Percentiles rank a stretch among this genome's conserved stretches.
Evolutionary conservation across 371 early-diverging fungal species (phyloP).

Genomic region (Circinella minor): DNA sequence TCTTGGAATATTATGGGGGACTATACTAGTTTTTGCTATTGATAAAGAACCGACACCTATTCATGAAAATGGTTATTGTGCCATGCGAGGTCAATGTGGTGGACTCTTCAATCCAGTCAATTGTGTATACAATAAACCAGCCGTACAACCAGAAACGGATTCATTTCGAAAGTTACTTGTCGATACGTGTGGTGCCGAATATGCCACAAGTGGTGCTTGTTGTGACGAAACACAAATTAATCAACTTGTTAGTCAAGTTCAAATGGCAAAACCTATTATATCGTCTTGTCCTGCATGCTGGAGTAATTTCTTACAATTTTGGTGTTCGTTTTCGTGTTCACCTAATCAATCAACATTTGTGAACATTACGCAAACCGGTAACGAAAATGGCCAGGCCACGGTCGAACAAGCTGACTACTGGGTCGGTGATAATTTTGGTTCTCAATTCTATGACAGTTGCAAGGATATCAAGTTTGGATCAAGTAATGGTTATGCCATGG

Average conservation of each 20-base stretch:
- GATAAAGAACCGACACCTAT: slow-evolving; percentile 8
- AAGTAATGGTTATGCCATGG: slow-evolving; percentile 75
- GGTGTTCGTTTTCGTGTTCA: slow-evolving; percentile 77
- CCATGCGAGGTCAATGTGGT: slow-evolving; percentile 68
- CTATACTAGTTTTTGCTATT: background rate
- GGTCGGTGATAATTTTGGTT: slow-evolving; percentile 65
- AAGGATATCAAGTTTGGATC: slow-evolving; percentile 77
- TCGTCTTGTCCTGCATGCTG: slow-evolving; percentile 81
- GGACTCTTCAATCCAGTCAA: slow-evolving; percentile 44
- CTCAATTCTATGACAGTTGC: slow-evolving; percentile 74
- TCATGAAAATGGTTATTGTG: slow-evolving; percentile 63
- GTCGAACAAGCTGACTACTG: slow-evolving; percentile 63
- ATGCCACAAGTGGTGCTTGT: slow-evolving; percentile 60
- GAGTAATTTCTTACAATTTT: slow-evolving; percentile 74
- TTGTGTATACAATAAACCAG: slow-evolving; percentile 57
- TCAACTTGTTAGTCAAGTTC: slow-evolving; percentile 53
- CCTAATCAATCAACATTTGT: slow-evolving; percentile 75
- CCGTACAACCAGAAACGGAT: slow-evolving; percentile 48
- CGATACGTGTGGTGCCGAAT: slow-evolving; percentile 64
- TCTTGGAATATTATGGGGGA: background rate
- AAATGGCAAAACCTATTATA: slow-evolving; percentile 63
- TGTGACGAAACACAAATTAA: slow-evolving; percentile 67
- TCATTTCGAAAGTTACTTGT: slow-evolving; percentile 53
- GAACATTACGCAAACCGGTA: slow-evolving; percentile 56
- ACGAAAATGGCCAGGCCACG: slow-evolving; percentile 27